phyloP scores from a whole-genome alignment of 2,329 filamentous ascomycete genomes.

The Lasiodiplodia hormozganensis region DNA sequence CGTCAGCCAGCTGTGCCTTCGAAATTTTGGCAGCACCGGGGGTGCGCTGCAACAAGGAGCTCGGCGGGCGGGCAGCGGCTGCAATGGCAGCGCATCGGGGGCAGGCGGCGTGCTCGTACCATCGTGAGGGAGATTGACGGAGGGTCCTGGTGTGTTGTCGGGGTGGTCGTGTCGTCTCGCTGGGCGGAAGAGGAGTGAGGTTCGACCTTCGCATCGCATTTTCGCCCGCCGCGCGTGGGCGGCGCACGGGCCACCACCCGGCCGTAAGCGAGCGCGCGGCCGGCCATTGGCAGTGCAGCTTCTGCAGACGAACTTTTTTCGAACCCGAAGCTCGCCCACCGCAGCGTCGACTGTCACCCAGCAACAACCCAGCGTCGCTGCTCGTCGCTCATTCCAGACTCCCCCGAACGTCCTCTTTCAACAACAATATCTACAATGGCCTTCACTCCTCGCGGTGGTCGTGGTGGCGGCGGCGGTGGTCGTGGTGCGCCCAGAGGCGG shows the following conservation, averaged over 20 bases:
- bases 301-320: conserved; percentile 29
- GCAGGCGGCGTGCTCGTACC: conserved; percentile 41
- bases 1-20: conserved; percentile 23
- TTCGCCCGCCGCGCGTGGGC: conserved; percentile 28
- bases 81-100: conserved; percentile 18
- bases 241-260: conserved; percentile 17
- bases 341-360: conserved; percentile 21
- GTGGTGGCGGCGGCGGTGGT: conserved; percentile 37
- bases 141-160: conserved; percentile 42
- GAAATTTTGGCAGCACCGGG: conserved; percentile 16
- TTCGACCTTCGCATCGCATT: conserved; percentile 34
- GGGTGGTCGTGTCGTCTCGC: conserved; percentile 33
- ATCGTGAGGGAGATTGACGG: conserved; percentile 50
- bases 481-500: conserved; percentile 37
- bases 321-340: conserved; percentile 23
- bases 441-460: conserved; percentile 55
- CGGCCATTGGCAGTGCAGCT: conserved; percentile 25
- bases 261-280: conserved; percentile 25
- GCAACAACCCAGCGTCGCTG: conserved; percentile 21
- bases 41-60: conserved; percentile 6
- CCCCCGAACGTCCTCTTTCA: conserved; percentile 7
- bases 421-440: conserved; percentile 43
- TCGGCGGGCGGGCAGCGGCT: conserved; percentile 19
- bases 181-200: conserved; percentile 32
- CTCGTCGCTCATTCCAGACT: conserved; percentile 1